A percentile compares a stretch with the other conserved stretches of the same genome.
Evolutionary conservation across 75 land plant species (phyloP).

Genomic region (Adiantum capillusveneris): DNA sequence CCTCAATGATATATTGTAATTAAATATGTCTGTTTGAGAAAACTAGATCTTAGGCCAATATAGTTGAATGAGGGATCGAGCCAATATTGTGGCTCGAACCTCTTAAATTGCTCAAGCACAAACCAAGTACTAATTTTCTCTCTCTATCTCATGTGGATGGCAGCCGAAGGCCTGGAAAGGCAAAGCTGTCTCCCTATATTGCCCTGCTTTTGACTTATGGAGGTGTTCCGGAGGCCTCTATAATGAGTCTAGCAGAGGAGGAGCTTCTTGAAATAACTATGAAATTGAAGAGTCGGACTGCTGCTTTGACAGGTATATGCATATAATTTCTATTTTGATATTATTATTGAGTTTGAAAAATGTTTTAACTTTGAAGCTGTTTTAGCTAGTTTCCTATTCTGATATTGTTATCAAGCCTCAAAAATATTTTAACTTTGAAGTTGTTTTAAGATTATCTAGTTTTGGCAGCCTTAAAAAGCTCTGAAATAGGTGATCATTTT

Average conservation of each 20-base stretch:
- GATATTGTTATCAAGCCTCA: background rate
- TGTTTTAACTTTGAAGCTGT: background rate
- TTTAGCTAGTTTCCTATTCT: background rate
- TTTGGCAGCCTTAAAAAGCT: constrained; percentile 5
- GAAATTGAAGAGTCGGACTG: constrained; percentile 2
- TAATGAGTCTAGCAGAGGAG: constrained; percentile 33
- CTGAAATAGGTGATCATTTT: constrained; percentile 15
- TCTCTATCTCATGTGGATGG: too few species aligned
- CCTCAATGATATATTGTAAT: too few species aligned
- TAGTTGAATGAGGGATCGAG: too few species aligned
- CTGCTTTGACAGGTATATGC: constrained; percentile 18
- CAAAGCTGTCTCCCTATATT: constrained; percentile 46
- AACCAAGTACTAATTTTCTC: too few species aligned
- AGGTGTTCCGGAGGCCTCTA: constrained; percentile 51
- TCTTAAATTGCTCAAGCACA: too few species aligned
- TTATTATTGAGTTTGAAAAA: background rate
- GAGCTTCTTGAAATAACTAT: constrained; percentile 31
- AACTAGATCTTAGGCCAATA: too few species aligned
- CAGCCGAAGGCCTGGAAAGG: constrained; percentile 50
- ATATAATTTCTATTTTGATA: background rate
- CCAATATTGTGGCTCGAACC: too few species aligned
- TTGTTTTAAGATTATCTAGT: background rate
- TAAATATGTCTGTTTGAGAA: too few species aligned
- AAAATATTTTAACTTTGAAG: background rate
- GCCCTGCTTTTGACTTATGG: constrained; percentile 65